Evolutionary conservation across 1,284 basidiomycete genomes (phyloP), one percentile per base, ranked within the genome.

Genomic region (Anthracocystis walkeri): DNA sequence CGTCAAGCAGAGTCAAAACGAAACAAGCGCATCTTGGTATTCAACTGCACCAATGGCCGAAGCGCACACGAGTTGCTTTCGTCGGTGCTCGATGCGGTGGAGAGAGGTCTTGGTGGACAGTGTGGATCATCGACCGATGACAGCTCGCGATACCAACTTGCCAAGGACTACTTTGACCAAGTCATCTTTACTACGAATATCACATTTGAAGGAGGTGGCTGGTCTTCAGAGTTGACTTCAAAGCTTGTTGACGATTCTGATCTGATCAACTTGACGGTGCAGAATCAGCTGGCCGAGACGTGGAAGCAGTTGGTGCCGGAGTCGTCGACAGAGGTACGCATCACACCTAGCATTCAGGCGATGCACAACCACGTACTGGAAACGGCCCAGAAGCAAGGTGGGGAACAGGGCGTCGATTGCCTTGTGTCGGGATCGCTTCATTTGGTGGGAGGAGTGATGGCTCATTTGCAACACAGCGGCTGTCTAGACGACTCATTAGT

Each of bases 111-210:
- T 5, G 51, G 57, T 25, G 54, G 49, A 12, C 21, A 48, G 41
- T 1, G 44, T 14, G 38, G 51, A 7, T 38, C 38, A 1, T 44
- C 44, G 40, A 44, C 16, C 52, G 18, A 20, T 4, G 55, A 29
- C 6, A 41, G 42, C 16, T 50, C 58, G 21, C 23, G 46, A 14
- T 68, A 62, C 18, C 10, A 27, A 12, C 16, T 65, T 4, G 69
- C 75, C 7, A 48, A 80, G 85, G 2, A 83, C 83, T 35, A 90
- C 93, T 80, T 99, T 82, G 89, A 93, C 82, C 89, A 90, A 52
- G 93, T 94, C 68, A 89, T 97, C 61, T 99, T 99, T 86, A 98
- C 95, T 86, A 92, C 95, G 27, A 99, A 99, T 85, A 92, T 95
- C 46, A 99, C 97, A 0, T 99, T 95, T 82, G 89, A 90, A 1